Conservation (phyloP, 306 rosid species). For the Cicer judaicum region DNA sequence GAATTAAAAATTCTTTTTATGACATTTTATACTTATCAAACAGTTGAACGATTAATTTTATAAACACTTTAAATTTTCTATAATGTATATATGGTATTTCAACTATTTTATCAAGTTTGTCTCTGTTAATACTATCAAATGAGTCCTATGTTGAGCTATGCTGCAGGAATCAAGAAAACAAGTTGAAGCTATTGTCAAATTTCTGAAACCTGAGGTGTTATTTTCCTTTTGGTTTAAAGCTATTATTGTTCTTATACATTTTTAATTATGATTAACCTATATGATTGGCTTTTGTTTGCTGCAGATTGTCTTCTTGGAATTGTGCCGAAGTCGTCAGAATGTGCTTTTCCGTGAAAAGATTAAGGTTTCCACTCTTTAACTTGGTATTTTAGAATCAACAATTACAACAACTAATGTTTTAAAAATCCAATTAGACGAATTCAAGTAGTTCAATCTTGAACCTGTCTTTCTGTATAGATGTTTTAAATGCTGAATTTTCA, state of each 20-base stretch:
- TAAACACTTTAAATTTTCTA: no score
- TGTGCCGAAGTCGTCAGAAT: conserved; percentile 74
- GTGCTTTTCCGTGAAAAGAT: conserved; percentile 72
- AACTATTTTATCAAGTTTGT: no score
- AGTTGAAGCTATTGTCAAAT: conserved; percentile 70
- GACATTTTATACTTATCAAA: no score
- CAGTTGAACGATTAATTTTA: no score
- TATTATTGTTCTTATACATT: conserved; percentile 5
- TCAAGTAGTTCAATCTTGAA: neutral
- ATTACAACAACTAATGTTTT: neutral
- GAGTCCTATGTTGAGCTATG: conserved; percentile 34
- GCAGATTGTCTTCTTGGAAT: conserved; percentile 91
- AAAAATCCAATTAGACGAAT: no score
- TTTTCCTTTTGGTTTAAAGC: conserved; percentile 33
- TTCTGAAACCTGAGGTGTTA: conserved; percentile 85
- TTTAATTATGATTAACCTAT: conserved; percentile 21
- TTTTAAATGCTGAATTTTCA: no score
- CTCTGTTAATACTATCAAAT: neutral
- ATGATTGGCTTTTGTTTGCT: conserved; percentile 41
- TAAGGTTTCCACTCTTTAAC: conserved; percentile 56
- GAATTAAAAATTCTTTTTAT: no score
- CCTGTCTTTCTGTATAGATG: no score
- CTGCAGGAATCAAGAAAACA: conserved; percentile 82
- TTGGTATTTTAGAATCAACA: neutral
- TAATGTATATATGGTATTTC: no score